Evolutionary conservation across 192 early-diverging fungal species (phyloP), one percentile per base, ranked within the genome.

Genomic region (Podila epicladia): DNA sequence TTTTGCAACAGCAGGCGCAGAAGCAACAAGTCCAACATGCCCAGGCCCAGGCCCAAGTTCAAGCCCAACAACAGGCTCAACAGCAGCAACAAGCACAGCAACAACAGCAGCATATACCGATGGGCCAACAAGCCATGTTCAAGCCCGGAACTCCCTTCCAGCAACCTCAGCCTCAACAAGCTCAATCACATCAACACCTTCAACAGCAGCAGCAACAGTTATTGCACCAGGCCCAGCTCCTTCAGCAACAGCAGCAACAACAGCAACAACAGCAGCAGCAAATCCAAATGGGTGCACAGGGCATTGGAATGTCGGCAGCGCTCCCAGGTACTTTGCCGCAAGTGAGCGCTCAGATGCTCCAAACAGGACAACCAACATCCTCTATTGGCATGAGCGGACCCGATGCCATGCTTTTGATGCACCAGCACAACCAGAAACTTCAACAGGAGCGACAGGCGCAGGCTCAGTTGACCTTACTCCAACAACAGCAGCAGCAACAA

Each of bases 121-220:
- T 61, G 28, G 38, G 11, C 22, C 68, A 41, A 26, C 59, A 61
- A 61, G n/a, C 51, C 53, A 55, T 55, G 53, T 26, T 61, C 59
- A 61, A 32, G 29, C 59, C 59, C 17, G 59, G 59, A 61, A 20
- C 28, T 19, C 26, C 59, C 20, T 55, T 55, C 12, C 53, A 55
- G 24, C 64, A 66, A 50, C 67, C 38, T 28, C 64, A 51, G 24
- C 48, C 31, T 32, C 64, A 45, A 37, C 58, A 59, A 53, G 20
- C n/a, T 8, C 72, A 64, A 33, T 51, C 29, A 2, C 67, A 69
- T 8, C 73, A 75, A 32, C 73, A 74, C 2, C 65, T 63, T 32
- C 67, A 72, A n/a, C 73, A 73, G 65, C 38, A 73, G 24, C 64
- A 71, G 13, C 69, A 66, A 48, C 41, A 64, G 33, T 63, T 59